Percentiles rank a stretch among this genome's conserved stretches.
phyloP scores from a whole-genome alignment of 768 basidiomycete genomes.

The Mycena rosella region DNA sequence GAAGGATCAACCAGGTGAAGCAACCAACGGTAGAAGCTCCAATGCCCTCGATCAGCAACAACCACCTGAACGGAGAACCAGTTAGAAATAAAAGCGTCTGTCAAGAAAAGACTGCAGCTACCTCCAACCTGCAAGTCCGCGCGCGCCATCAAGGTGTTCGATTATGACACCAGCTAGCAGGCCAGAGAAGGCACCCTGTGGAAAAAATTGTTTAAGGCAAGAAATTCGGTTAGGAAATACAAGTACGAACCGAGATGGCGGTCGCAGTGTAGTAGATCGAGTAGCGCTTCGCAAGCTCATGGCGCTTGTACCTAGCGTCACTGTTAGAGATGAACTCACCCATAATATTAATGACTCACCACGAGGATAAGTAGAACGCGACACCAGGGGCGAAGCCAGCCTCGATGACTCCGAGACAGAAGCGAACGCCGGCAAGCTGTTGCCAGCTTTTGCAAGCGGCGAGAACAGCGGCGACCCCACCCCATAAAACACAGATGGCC shows the following conservation, averaged over 20 bases:
- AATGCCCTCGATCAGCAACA: conserved; percentile 43
- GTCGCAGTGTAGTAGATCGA: conserved; percentile 32
- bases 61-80: no score
- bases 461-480: conserved; percentile 44
- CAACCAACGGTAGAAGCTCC: conserved; percentile 35
- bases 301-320: conserved; percentile 31
- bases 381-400: conserved; percentile 56
- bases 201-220: no score
- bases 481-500: conserved; percentile 42
- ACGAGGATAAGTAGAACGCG: conserved; percentile 41
- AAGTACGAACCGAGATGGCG: conserved; percentile 20
- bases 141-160: conserved; percentile 32
- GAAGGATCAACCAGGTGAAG: conserved; percentile 33
- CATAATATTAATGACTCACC: no score
- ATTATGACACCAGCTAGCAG: conserved; percentile 41
- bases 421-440: conserved; percentile 41
- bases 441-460: conserved; percentile 40
- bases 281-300: conserved; percentile 30
- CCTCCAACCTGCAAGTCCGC: conserved; percentile 42
- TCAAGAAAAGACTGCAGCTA: conserved; percentile 41
- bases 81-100: neutral
- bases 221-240: neutral
- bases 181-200: conserved; percentile 39
- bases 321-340: no score
- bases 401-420: conserved; percentile 48